Evolutionary conservation across 1,139 yeast species (phyloP), one percentile per base, ranked within the genome.

Genomic region (Taphrina flavorubra): DNA sequence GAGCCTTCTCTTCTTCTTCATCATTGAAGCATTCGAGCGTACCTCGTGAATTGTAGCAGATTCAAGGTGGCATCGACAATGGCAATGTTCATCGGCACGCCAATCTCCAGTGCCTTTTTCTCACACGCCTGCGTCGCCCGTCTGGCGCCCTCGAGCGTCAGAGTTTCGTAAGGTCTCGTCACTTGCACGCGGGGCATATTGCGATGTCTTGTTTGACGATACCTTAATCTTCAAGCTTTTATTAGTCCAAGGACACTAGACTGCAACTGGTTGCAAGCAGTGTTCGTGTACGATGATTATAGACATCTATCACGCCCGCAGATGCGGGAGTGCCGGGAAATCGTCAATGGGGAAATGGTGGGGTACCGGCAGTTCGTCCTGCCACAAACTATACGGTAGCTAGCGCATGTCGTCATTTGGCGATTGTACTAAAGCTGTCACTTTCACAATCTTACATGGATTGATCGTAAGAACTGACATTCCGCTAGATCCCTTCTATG

Each of bases 81-180:
- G 11, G 67, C 67, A n/a, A 63, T 63, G 37, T 63, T 63, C 67
- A 63, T 63, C 37, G 67, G 61, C 44, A 63, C 67, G 37, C 55
- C 55, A 46, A 63, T 63, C 47, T 46, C 51, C 47, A 39, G 51
- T 13, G 67, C 67, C 59, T 63, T 56, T 20, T 46, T 37, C 58
- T 63, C 67, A 18, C 61, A 56, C 6, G 67, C 67, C 14, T 16
- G 36, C 4, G 61, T 63, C 16, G 61, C 67, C 14, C 51, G 53
- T 7, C 67, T 59, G 8, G 67, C 67, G 1, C 67, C 67, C 53
- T 63, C 67, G 31, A 63, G 36, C 6, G 56, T 63, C 56, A 63
- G 25, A 6, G 56, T 36, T 36, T 34, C 67, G 36, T 37, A 37
- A 20, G 55, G 31, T 36, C 42, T 25, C 10, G 55, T 44, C 39